Percentiles rank a stretch among this genome's conserved stretches.
Evolutionary conservation across 1,139 yeast genomes (phyloP).

Genomic region (Ogataea hybrid): DNA sequence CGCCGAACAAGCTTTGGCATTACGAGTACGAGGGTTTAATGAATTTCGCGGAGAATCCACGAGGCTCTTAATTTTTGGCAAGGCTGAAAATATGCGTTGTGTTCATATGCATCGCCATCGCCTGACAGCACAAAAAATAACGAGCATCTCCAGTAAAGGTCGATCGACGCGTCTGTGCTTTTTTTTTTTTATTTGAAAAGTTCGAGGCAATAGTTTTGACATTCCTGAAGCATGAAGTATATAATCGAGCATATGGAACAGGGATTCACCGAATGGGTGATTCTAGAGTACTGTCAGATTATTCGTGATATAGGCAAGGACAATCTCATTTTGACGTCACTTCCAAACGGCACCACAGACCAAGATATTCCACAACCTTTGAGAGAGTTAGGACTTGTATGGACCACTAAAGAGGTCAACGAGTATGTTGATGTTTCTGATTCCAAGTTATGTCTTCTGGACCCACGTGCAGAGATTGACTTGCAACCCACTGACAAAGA

Average conservation of each 20-base stretch:
- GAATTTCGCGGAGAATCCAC: too few relatives aligned
- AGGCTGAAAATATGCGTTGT: too few relatives aligned
- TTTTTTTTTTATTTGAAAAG: too few relatives aligned
- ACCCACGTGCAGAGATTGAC: constrained; percentile 80
- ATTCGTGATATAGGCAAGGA: constrained; percentile 77
- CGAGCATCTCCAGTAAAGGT: background rate
- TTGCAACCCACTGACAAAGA: constrained; percentile 65
- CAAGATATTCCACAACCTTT: constrained; percentile 65
- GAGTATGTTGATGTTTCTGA: constrained; percentile 57
- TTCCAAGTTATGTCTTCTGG: constrained; percentile 72
- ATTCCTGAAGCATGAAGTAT: constrained; percentile 59
- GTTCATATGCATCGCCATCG: too few relatives aligned
- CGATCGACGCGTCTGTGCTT: constrained; percentile 6
- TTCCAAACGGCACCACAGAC: constrained; percentile 61
- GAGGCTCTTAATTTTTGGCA: too few relatives aligned
- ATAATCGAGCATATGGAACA: constrained; percentile 97
- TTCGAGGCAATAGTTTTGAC: too few relatives aligned
- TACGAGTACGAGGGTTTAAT: too few relatives aligned
- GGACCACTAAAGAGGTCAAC: constrained; percentile 53
- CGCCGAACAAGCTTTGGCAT: too few relatives aligned
- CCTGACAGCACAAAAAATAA: too few relatives aligned
- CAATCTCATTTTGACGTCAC: constrained; percentile 74
- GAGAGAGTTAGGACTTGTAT: constrained; percentile 63
- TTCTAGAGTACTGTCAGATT: constrained; percentile 80
- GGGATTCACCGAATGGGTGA: constrained; percentile 96